Evolutionary conservation across 305 asterid genomes (phyloP), one percentile per base, ranked within the genome.

Genomic region (Euphrasia arctica): DNA sequence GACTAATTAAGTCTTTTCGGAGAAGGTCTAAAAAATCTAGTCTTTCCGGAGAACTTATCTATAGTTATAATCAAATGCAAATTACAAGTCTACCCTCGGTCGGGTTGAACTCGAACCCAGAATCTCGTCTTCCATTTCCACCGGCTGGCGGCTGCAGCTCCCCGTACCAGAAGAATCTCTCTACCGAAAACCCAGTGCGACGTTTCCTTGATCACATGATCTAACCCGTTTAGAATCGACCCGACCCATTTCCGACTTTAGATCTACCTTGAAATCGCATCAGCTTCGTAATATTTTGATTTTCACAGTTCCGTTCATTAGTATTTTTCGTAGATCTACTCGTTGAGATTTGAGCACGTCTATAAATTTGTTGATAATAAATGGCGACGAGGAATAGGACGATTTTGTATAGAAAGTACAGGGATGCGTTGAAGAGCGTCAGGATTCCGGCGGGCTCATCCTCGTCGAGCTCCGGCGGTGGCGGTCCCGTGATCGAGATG

Each of bases 331-430:
- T 64, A 34, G 59, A 66, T 43, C 42, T 32, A 5, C 63, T n/a
- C 18, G 2, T 63, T 18, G 22, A 59, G 54, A 42, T 48, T 54
- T 32, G 36, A 32, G 36, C 36, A 5, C 36, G 5, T 32, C 5
- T 32, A 3, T 32, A 3, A 3, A 32, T 32, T 32, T 32, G 36
- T 32, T 32, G 3, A 32, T 62, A 7, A 64, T 65, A 28, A 69
- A 93, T 93, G 99, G 96, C 99, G 75, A 82, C 95, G 72, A 85
- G 97, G 80, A 93, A 93, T 72, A 69, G 97, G 76, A 90, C 99
- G 56, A 75, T 90, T 70, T 66, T 88, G 91, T 93, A 76, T 55
- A 78, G 84, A 73, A 90, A 85, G 82, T 88, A 86, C 49, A 82
- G 99, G 71, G 99, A 93, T 79, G 95, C 97, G 15, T 68, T 90